Base-by-base conservation (phyloP, 495 filamentous ascomycete species). In the Aspergillus funiculosus region DNA sequence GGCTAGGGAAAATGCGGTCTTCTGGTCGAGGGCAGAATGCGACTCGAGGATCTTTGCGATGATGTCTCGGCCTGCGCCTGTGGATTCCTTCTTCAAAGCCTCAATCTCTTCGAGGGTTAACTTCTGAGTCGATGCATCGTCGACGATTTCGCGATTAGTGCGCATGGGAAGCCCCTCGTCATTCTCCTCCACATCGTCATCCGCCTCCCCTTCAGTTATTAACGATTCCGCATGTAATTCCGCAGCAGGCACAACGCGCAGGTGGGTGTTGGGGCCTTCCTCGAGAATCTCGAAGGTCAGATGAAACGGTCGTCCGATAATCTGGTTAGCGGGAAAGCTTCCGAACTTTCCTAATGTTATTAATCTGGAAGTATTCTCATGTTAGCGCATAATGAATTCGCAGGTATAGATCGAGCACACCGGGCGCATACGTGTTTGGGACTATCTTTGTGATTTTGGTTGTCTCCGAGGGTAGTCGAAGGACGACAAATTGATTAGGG, bases 291-390 rank as follows among this genome's bases (percentile, higher is more conserved):
- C 92, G 59, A 83, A 98, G 5, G 89, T 95, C 35, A 92, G 71
- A 67, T 95, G 77, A 64, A 87, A 95, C 0, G 92, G 92, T 11
- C 92, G 81, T 8, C 86, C 85, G 27, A 98, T 74, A 25, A 98
- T 77, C 13, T 86, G 76, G 56, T 96, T 95, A 4, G 86, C 76
- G 15, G 86, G 81, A 56, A 97, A 95, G 2, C 75, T 75, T 40
- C 94, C 92, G 58, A 86, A 94, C 78, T 94, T 95, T 24, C 88
- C 89, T 21, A 95, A 69, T 9, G 81, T 86, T 37, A 95, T 83
- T 19, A 77, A 83, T 14, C 89, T 96, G 57, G 14, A n/a, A n/a
- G n/a, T n/a, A n/a, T 43, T 21, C 7, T 36, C n/a, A 15, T 31
- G 48, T 61, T 39, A 69, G 53, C 39, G 41, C 34, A 29, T 41